phyloP scores from a whole-genome alignment of 305 asterid species.

The Fraxinus velutina region DNA sequence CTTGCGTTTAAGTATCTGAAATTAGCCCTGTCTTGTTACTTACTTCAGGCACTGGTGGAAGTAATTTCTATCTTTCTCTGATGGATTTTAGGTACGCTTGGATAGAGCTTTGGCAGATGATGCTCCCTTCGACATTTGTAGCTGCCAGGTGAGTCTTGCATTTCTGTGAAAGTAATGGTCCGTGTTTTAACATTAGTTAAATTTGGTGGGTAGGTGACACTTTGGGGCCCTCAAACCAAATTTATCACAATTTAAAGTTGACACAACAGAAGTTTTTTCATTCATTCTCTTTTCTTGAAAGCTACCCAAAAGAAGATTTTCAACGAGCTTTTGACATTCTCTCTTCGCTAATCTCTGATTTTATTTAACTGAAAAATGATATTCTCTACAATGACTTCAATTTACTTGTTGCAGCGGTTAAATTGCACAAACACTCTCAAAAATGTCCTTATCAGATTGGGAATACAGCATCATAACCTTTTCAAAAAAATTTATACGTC shows the following conservation, averaged over 20 bases:
- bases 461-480: not conserved
- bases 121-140: conserved; percentile 88
- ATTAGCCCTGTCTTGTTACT: not conserved
- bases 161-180: conserved; percentile 1
- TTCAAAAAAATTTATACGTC: not conserved
- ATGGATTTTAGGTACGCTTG: conserved; percentile 55
- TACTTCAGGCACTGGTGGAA: not conserved
- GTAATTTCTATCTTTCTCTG: conserved; percentile 11
- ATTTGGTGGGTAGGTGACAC: not conserved
- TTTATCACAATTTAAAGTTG: not conserved
- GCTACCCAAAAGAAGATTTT: not conserved
- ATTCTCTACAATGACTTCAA: not conserved
- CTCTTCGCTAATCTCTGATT: not conserved
- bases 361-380: not conserved
- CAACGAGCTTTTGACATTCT: not conserved
- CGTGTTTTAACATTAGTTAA: not conserved
- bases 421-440: not conserved
- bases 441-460: not conserved
- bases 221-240: not conserved
- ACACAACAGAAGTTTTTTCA: not conserved
- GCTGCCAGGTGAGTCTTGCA: conserved; percentile 68
- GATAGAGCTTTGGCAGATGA: conserved; percentile 77
- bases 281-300: not conserved
- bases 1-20: not conserved
- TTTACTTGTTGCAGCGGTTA: not conserved